phyloP scores from a whole-genome alignment of 2,329 filamentous ascomycete species.

The Aspergillus thermomutatus region DNA sequence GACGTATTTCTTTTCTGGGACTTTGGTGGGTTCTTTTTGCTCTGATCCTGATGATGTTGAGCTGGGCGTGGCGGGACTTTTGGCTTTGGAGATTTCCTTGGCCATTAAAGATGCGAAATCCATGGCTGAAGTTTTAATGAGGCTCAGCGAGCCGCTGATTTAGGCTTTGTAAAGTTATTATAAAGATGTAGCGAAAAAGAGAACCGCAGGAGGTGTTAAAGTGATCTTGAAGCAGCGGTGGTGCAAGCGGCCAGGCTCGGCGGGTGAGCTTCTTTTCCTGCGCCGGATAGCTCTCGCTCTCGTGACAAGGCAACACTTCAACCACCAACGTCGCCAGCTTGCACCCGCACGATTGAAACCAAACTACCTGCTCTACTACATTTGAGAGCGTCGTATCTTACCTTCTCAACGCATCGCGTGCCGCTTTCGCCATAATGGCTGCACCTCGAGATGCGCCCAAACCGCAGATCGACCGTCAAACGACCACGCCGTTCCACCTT shows the following conservation, averaged over 20 bases:
- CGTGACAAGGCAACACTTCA: neutral
- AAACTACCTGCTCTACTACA: neutral
- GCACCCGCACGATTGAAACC: neutral
- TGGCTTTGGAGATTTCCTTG: constrained; percentile 83
- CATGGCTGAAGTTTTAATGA: constrained; percentile 54
- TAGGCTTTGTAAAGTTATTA: neutral
- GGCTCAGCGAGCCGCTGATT: neutral
- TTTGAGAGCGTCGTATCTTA: neutral
- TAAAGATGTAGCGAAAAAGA: neutral
- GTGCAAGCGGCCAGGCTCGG: neutral
- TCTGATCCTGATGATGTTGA: constrained; percentile 7
- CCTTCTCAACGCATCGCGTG: neutral
- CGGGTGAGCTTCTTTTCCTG: neutral
- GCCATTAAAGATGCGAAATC: constrained; percentile 94
- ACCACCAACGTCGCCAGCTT: neutral
- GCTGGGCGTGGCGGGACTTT: constrained; percentile 41
- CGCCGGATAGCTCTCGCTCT: neutral
- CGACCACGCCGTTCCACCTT: constrained; percentile 75
- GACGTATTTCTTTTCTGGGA: constrained; percentile 66
- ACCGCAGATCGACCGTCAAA: constrained; percentile 61
- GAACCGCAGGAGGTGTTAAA: neutral
- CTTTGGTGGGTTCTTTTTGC: constrained; percentile 17
- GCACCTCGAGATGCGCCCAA: constrained; percentile 27
- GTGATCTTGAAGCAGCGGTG: neutral
- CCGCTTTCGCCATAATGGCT: constrained; percentile 9